phyloP scores from a whole-genome alignment of 208 protist species.

The Wallacemonas sp. region DNA sequence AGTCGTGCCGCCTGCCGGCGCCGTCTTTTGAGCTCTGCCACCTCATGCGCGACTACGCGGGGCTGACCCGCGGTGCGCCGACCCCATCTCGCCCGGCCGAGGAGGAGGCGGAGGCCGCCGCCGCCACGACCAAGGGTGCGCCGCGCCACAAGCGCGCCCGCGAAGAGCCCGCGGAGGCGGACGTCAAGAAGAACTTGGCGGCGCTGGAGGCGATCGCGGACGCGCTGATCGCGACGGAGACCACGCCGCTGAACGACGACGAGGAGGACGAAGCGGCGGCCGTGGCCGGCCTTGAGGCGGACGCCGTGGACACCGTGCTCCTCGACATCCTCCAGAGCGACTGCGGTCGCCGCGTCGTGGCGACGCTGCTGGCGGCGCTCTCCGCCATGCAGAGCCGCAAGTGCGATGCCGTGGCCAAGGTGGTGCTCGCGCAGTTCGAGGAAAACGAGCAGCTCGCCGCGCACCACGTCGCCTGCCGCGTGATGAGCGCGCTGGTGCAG shows the following conservation, averaged over 20 bases:
- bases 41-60: constrained; percentile 60
- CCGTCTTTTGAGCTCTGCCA: constrained; percentile 68
- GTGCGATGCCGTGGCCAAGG: constrained; percentile 41
- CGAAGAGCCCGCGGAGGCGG: constrained; percentile 20
- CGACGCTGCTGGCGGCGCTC: constrained; percentile 67
- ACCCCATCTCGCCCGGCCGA: background rate
- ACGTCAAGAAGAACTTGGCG: constrained; percentile 12
- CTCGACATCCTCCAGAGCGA: constrained; percentile 82
- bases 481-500: constrained; percentile 79
- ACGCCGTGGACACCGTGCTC: constrained; percentile 61
- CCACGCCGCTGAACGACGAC: constrained; percentile 38
- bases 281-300: constrained; percentile 25
- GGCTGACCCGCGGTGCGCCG: constrained; percentile 4
- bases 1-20: constrained; percentile 73
- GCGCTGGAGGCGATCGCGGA: constrained; percentile 49
- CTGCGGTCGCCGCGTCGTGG: constrained; percentile 70
- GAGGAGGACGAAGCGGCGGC: constrained; percentile 28
- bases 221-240: constrained; percentile 52
- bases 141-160: constrained; percentile 46
- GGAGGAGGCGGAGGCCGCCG: background rate
- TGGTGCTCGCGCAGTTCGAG: constrained; percentile 75
- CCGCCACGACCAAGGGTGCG: constrained; percentile 14
- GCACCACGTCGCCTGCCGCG: constrained; percentile 83
- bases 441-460: constrained; percentile 74
- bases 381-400: constrained; percentile 35